phyloP scores from a whole-genome alignment of 371 early-diverging fungal genomes.

The Blyttiomyces sp. region DNA sequence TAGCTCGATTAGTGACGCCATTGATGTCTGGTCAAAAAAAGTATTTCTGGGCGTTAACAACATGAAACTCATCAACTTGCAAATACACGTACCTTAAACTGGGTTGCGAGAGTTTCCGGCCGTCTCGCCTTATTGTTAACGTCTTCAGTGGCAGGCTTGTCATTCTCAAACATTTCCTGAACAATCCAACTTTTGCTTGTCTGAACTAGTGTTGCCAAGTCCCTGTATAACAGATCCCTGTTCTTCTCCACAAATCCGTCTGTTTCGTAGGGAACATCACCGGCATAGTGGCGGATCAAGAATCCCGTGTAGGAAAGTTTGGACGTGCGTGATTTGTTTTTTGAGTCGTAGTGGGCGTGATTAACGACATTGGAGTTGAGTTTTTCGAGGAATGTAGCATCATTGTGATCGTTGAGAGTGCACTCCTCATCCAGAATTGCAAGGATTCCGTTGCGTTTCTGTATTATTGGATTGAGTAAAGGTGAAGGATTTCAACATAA shows the following conservation, averaged over 20 bases:
- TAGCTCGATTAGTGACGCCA: constrained; percentile 81
- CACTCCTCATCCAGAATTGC: constrained; percentile 94
- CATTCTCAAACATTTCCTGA: no score
- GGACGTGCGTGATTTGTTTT: no score
- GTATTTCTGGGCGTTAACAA: constrained; percentile 33
- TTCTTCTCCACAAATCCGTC: constrained; percentile 98
- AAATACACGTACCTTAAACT: constrained; percentile 31
- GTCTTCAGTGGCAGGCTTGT: no score
- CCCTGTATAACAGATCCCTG: constrained; percentile 93
- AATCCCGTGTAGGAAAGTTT: no score
- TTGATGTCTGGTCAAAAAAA: constrained; percentile 81
- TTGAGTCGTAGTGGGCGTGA: constrained; percentile 76
- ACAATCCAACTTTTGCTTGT: no score
- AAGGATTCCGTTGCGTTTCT: no score
- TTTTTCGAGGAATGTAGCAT: constrained; percentile 79
- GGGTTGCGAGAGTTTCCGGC: constrained; percentile 66
- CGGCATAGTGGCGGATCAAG: constrained; percentile 95
- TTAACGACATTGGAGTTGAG: constrained; percentile 71
- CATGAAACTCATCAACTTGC: neutral
- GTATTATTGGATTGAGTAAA: constrained; percentile 29
- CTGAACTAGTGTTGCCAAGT: constrained; percentile 52
- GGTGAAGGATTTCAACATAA: no score
- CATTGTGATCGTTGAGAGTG: constrained; percentile 88
- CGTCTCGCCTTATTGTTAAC: no score
- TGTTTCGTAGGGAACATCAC: constrained; percentile 75